Percentiles rank a stretch among this genome's conserved stretches.
These are phyloP conservation scores for Alliaria petiolata DNA, from an alignment of 345 rosid genomes.

Conservation along the genomic window DNA sequence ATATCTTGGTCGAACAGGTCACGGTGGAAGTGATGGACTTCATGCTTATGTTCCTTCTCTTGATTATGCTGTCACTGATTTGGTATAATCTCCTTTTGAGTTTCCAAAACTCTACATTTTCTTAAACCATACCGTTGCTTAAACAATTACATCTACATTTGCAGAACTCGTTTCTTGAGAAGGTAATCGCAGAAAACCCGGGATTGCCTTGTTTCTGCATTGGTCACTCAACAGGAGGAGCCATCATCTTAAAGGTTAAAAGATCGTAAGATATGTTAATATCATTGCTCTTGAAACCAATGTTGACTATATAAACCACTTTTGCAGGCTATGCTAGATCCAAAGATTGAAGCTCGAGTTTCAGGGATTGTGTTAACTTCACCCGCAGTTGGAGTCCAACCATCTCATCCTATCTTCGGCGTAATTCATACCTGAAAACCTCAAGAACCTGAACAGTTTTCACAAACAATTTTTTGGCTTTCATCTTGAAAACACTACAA, in stretches of 20 bases:
- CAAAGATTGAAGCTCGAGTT: slow-evolving; percentile 47
- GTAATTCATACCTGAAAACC: slow-evolving; percentile 34
- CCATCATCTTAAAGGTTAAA: slow-evolving; percentile 69
- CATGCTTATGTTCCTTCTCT: slow-evolving; percentile 88
- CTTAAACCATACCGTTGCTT: too few relatives aligned
- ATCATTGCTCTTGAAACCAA: not conserved
- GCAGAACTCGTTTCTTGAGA: slow-evolving; percentile 66
- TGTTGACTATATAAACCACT: not conserved
- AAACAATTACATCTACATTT: too few relatives aligned
- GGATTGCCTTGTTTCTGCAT: slow-evolving; percentile 81
- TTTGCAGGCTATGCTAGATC: slow-evolving; percentile 63
- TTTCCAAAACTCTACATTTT: not conserved
- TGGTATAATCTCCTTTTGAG: slow-evolving; percentile 40
- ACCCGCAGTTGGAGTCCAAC: slow-evolving; percentile 90
- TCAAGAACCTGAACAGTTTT: not conserved
- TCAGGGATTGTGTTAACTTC: slow-evolving; percentile 81
- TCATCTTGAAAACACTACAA: not conserved
- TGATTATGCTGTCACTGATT: slow-evolving; percentile 64
- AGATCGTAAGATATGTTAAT: not conserved
- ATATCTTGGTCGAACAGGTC: slow-evolving; percentile 46
- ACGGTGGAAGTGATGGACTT: slow-evolving; percentile 92
- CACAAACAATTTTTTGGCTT: not conserved
- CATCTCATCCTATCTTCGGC: slow-evolving; percentile 71
- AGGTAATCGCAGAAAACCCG: slow-evolving; percentile 57
- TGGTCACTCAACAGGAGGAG: slow-evolving; percentile 94